Conservation (phyloP, 345 rosid species). For the Gynandropsis gynandra region DNA sequence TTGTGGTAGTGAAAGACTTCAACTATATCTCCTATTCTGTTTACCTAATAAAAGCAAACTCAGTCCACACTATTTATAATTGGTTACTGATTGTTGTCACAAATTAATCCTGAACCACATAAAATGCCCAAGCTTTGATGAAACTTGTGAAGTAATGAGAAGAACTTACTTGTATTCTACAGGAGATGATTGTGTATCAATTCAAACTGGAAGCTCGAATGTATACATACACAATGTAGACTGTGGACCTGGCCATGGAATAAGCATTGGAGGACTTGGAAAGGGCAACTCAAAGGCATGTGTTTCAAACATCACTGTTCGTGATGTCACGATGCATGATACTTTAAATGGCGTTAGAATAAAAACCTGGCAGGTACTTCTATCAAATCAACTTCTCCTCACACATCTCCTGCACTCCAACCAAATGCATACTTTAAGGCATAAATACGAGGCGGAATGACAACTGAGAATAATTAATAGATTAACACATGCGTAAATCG, state of each 20-base stretch:
- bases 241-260: slow-evolving; percentile 93
- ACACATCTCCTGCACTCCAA: neutral
- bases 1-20: slow-evolving; percentile 50
- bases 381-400: slow-evolving; percentile 1
- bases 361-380: slow-evolving; percentile 88
- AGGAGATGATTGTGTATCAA: slow-evolving; percentile 91
- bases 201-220: slow-evolving; percentile 83
- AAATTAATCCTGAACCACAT: no score
- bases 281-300: slow-evolving; percentile 61
- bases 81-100: no score
- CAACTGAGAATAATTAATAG: slow-evolving; percentile 3
- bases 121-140: neutral
- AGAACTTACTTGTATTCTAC: slow-evolving; percentile 20
- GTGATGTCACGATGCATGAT: slow-evolving; percentile 47
- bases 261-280: slow-evolving; percentile 92
- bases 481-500: no score
- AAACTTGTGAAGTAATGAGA: neutral
- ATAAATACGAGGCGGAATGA: slow-evolving; percentile 2
- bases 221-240: slow-evolving; percentile 56
- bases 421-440: neutral
- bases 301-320: slow-evolving; percentile 74
- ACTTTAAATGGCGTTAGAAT: slow-evolving; percentile 73
- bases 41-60: neutral
- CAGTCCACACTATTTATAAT: no score
- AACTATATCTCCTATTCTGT: slow-evolving; percentile 8